Evolutionary conservation across 495 filamentous ascomycete species (phyloP), one percentile per base, ranked within the genome.

Genomic region (Neurospora hispaniola): DNA sequence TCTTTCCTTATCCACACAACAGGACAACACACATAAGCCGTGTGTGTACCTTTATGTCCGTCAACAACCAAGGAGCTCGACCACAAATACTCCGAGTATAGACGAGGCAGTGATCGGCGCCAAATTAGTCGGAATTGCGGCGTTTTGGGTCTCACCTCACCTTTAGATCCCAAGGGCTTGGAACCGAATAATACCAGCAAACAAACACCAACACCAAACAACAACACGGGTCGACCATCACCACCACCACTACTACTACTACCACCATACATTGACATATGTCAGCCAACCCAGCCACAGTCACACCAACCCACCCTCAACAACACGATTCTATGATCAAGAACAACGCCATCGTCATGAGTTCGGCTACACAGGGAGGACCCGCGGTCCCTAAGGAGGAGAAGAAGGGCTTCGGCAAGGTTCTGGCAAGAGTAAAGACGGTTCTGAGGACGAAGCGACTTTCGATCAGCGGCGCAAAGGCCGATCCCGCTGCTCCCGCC

Each of bases 351-450:
- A 43, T 42, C 74, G 78, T 59, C 69, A 86, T 86, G 84, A 86
- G 84, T 72, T 84, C 84, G 69, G 78, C 82, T 46, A 75, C 82
- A 23, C 82, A 78, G 74, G 79, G 73, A 70, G 80, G 77, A 62
- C 71, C 77, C 42, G 70, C 81, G 71, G 71, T 74, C 70, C 80
- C 82, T 39, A 81, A 81, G 76, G 80, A 83, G 43, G 89, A 91
- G 83, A 88, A 86, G 73, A 88, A 86, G 76, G 89, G 90, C 35
- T 76, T 92, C 48, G 85, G 86, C 46, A 91, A 86, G 76, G 86
- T 91, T 46, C 78, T 92, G 69, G 86, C 86, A 71, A 85, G 88
- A 75, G 86, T 92, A 80, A 92, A 85, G 82, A 89, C 86, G 5
- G 89, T 89, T 31, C 80, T 90, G 74, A 89, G 85, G 75, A 66